Percentiles rank a stretch among this genome's conserved stretches.
These are phyloP conservation scores for Trifolium dubium DNA, from an alignment of 306 rosid genomes.

Conservation along the genomic window DNA sequence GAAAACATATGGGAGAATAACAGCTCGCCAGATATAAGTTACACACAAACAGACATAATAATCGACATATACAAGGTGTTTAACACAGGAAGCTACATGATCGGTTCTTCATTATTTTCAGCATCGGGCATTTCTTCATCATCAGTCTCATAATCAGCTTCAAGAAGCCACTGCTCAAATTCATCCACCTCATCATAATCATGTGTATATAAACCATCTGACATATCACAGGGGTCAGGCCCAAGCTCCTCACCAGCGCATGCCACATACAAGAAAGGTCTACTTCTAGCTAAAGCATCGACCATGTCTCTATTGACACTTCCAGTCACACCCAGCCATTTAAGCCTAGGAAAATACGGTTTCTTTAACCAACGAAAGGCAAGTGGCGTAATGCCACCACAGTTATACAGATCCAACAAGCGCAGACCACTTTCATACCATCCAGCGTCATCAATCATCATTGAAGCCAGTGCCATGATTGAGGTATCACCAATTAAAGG, in stretches of 20 bases:
- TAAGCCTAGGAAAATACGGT: constrained; percentile 93
- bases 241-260: constrained; percentile 90
- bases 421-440: constrained; percentile 76
- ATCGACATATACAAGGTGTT: constrained; percentile 14
- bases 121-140: constrained; percentile 77
- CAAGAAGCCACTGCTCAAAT: constrained; percentile 82
- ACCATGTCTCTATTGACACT: constrained; percentile 76
- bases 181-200: constrained; percentile 84
- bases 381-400: constrained; percentile 83
- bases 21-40: not conserved
- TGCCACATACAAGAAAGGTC: constrained; percentile 85
- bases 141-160: constrained; percentile 56
- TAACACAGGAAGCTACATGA: constrained; percentile 28
- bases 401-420: constrained; percentile 80
- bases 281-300: constrained; percentile 80
- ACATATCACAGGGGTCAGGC: constrained; percentile 61
- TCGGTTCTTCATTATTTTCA: constrained; percentile 54
- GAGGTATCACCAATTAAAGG: constrained; percentile 83
- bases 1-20: not conserved
- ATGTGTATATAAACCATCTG: constrained; percentile 57
- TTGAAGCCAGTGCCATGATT: constrained; percentile 88
- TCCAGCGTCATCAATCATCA: constrained; percentile 74
- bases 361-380: constrained; percentile 88
- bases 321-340: constrained; percentile 91
- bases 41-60: not conserved